phyloP scores from a whole-genome alignment of 2,329 filamentous ascomycete genomes.

The Aspergillus tamarii region DNA sequence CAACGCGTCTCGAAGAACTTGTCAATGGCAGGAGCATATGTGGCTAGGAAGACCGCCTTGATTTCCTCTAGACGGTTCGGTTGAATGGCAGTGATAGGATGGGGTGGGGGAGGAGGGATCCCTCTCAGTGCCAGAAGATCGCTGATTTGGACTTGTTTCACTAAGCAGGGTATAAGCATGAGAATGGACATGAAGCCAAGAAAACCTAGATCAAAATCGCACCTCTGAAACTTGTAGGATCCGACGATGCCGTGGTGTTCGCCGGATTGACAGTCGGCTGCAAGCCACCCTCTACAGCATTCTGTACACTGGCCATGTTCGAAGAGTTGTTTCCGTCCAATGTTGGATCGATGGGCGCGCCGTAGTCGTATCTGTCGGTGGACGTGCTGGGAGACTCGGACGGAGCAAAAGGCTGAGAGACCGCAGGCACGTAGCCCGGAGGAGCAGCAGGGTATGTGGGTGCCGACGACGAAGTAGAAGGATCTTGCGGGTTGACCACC shows the following conservation, averaged over 20 bases:
- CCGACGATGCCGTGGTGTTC: constrained; percentile 34
- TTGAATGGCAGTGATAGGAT: constrained; percentile 52
- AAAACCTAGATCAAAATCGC: constrained; percentile 22
- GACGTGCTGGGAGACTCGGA: constrained; percentile 44
- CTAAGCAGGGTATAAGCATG: constrained; percentile 52
- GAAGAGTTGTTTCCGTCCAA: constrained; percentile 54
- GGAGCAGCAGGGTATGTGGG: constrained; percentile 42
- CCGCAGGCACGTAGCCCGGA: constrained; percentile 44
- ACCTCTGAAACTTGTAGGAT: constrained; percentile 56
- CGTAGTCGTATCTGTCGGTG: constrained; percentile 59
- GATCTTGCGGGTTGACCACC: constrained; percentile 45
- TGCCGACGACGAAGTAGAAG: constrained; percentile 26
- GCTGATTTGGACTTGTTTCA: constrained; percentile 71
- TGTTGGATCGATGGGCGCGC: constrained; percentile 67
- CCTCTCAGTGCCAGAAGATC: constrained; percentile 71
- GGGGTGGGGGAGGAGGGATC: constrained; percentile 60
- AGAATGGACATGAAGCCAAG: neutral
- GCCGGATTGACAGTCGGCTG: constrained; percentile 31
- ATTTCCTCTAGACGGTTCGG: constrained; percentile 64
- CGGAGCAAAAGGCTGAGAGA: constrained; percentile 43
- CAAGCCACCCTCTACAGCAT: constrained; percentile 32
- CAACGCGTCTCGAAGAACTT: constrained; percentile 80
- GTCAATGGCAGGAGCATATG: constrained; percentile 75
- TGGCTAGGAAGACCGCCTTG: constrained; percentile 71
- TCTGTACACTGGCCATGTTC: constrained; percentile 39